A percentile compares a stretch with the other conserved stretches of the same genome.
These are phyloP conservation scores for Boletus edulis DNA, from an alignment of 768 basidiomycete genomes.

Conservation along the genomic window DNA sequence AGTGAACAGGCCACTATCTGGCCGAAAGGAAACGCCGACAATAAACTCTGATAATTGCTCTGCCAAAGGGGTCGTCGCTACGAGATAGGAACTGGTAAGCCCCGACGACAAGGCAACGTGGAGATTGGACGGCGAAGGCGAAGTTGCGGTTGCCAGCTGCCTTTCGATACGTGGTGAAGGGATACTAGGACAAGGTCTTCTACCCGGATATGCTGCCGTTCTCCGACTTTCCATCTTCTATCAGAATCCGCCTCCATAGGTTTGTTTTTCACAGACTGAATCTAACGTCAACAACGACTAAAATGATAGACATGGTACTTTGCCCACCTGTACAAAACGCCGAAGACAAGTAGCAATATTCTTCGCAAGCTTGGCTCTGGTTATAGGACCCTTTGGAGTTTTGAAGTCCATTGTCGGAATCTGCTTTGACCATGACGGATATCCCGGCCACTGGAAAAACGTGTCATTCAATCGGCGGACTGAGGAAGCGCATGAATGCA, in stretches of 20 bases:
- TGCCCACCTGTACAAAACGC: slow-evolving; percentile 59
- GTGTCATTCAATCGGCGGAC: neutral
- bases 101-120: neutral
- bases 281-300: slow-evolving; percentile 5
- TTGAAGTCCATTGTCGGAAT: slow-evolving; percentile 82
- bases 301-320: neutral
- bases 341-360: slow-evolving; percentile 76
- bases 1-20: neutral
- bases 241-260: slow-evolving; percentile 67
- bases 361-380: slow-evolving; percentile 71
- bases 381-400: slow-evolving; percentile 76
- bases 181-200: slow-evolving; percentile 74
- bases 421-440: slow-evolving; percentile 73
- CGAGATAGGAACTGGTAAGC: neutral
- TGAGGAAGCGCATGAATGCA: slow-evolving; percentile 15
- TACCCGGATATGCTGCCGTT: slow-evolving; percentile 46
- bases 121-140: slow-evolving; percentile 37
- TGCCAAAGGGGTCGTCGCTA: neutral
- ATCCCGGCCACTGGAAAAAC: slow-evolving; percentile 69
- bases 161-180: slow-evolving; percentile 80
- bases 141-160: slow-evolving; percentile 80
- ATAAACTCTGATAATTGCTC: too few relatives aligned
- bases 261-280: slow-evolving; percentile 47
- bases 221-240: slow-evolving; percentile 60
- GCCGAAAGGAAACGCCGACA: too few relatives aligned